A percentile compares a stretch with the other conserved stretches of the same genome.
phyloP scores from a whole-genome alignment of 768 basidiomycete species.

The Punctularia strigosozonata region DNA sequence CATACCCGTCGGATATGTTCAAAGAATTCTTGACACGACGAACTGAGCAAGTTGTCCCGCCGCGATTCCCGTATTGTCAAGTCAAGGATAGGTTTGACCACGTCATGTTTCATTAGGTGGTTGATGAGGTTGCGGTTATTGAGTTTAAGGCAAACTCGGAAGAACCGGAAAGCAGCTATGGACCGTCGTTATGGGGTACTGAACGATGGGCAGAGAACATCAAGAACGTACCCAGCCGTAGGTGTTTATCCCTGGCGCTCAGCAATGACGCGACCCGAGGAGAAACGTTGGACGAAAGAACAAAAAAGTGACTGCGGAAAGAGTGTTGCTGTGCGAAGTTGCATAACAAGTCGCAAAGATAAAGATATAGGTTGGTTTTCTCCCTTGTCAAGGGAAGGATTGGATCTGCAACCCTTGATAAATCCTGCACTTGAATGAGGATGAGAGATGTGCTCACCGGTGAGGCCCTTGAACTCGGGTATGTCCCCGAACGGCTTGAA shows the following conservation, averaged over 20 bases:
- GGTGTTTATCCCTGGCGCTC: conserved; percentile 78
- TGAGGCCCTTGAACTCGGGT: conserved; percentile 48
- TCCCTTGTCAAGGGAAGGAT: conserved; percentile 53
- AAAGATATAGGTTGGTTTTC: conserved; percentile 73
- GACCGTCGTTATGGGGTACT: conserved; percentile 1
- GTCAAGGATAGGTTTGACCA: conserved; percentile 74
- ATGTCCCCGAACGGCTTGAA: conserved; percentile 71
- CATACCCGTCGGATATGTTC: conserved; percentile 81
- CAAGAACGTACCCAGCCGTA: conserved; percentile 85
- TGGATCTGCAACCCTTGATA: conserved; percentile 26
- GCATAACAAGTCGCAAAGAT: conserved; percentile 85
- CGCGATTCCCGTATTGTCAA: conserved; percentile 73
- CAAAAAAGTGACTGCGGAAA: conserved; percentile 85
- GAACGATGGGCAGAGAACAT: conserved; percentile 6
- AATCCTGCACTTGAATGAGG: conserved; percentile 9
- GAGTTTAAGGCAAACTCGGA: conserved; percentile 73
- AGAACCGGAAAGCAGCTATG: conserved; percentile 84
- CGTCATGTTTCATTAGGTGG: conserved; percentile 76
- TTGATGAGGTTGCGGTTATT: conserved; percentile 66
- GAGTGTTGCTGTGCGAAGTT: conserved; percentile 83
- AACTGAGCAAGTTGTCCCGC: conserved; percentile 86
- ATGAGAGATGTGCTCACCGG: conserved; percentile 23
- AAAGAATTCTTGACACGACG: conserved; percentile 93
- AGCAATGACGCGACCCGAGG: conserved; percentile 67
- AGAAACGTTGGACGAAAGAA: conserved; percentile 72